Percentiles rank a stretch among this genome's conserved stretches.
Evolutionary conservation across 2,329 filamentous ascomycete genomes (phyloP).

Genomic region (Alternaria triticimaculans): DNA sequence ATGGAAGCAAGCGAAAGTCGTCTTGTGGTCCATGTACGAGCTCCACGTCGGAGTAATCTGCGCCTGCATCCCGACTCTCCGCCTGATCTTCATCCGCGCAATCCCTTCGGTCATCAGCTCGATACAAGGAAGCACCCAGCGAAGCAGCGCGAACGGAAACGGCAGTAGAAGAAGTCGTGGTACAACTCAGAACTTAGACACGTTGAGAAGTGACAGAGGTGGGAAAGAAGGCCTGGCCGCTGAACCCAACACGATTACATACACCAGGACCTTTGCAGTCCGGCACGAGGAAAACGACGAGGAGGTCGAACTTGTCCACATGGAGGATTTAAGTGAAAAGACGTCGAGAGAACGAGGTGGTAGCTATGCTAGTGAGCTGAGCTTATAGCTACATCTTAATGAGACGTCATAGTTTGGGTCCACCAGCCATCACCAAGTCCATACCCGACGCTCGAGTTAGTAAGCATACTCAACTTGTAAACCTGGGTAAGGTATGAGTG

Average conservation of each 20-base stretch:
- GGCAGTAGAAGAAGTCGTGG: conserved; percentile 21
- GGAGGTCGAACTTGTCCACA: background rate
- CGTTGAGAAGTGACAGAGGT: background rate
- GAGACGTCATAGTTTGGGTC: background rate
- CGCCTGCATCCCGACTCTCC: conserved; percentile 50
- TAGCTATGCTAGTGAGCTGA: background rate
- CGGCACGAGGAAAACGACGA: conserved; percentile 8
- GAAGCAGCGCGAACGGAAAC: background rate
- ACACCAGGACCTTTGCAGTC: conserved; percentile 8
- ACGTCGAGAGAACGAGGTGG: background rate
- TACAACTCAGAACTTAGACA: conserved; percentile 15
- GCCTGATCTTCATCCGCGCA: conserved; percentile 41
- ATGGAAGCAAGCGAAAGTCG: conserved; percentile 36
- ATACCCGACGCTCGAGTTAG: background rate
- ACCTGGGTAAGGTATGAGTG: background rate
- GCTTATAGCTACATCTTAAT: background rate
- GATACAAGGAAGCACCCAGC: conserved; percentile 14
- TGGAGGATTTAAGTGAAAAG: background rate
- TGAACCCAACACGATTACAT: conserved; percentile 5
- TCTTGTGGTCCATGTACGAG: conserved; percentile 25
- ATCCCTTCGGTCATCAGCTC: conserved; percentile 43
- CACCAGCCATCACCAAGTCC: background rate
- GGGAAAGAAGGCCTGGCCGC: background rate
- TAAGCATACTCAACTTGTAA: background rate
- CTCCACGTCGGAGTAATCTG: conserved; percentile 44